A percentile compares a stretch with the other conserved stretches of the same genome.
These are phyloP conservation scores for Talaromyces sp. DNA, from an alignment of 2,329 filamentous ascomycete genomes.

Conservation along the genomic window DNA sequence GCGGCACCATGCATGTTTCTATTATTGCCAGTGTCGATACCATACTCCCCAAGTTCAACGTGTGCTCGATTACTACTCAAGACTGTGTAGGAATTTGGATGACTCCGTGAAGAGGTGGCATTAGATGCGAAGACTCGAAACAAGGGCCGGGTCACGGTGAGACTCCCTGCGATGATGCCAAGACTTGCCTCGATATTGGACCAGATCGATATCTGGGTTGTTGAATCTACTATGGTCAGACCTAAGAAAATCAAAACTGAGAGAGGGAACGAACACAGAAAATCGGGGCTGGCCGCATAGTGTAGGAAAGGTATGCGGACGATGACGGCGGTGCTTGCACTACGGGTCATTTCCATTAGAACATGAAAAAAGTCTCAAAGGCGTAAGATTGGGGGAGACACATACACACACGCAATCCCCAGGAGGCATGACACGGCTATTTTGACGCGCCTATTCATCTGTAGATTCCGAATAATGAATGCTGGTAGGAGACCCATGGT, in stretches of 20 bases:
- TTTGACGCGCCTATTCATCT: constrained; percentile 52
- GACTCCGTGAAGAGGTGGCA: not conserved
- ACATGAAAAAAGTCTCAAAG: not conserved
- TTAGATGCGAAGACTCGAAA: not conserved
- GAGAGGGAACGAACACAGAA: constrained; percentile 1
- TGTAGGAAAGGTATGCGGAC: constrained; percentile 32
- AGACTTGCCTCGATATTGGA: constrained; percentile 34
- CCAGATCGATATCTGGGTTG: constrained; percentile 35
- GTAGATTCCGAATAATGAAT: constrained; percentile 50
- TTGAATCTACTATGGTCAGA: not conserved
- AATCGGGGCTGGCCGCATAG: constrained; percentile 14
- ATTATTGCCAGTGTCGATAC: not conserved
- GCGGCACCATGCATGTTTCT: not conserved
- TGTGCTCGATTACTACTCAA: not conserved
- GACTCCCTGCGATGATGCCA: constrained; percentile 42
- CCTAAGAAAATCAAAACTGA: not conserved
- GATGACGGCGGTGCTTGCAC: constrained; percentile 31
- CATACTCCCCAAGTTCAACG: not conserved
- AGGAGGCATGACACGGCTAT: constrained; percentile 49
- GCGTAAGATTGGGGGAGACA: constrained; percentile 16
- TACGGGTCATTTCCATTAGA: constrained; percentile 8
- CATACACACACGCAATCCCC: constrained; percentile 50
- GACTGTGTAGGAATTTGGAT: not conserved
- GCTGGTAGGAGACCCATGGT: constrained; percentile 50
- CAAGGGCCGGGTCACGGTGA: constrained; percentile 47